Base-by-base conservation (phyloP, 2,329 filamentous ascomycete species). In the Lecanicillium sp. region DNA sequence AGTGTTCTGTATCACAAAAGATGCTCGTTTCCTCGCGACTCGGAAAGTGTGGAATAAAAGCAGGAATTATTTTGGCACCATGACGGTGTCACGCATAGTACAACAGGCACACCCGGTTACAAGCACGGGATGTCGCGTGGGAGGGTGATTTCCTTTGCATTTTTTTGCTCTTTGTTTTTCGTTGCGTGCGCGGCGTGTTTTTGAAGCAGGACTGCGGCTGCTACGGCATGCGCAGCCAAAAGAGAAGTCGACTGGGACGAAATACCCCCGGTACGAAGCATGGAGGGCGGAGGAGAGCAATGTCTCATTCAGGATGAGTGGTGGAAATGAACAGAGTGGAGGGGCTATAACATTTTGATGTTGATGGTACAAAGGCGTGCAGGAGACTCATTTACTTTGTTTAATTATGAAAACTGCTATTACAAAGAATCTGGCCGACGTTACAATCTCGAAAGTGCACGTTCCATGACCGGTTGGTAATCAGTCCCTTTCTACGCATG, bases 351-450 rank as follows among this genome's bases (percentile, higher is more conserved):
- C 20, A 17, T 30, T 15, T 20, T 36, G 29, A 37, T 17, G 36
- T 35, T 8, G 31, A 46, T 38, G 33, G 33, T 29, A 31, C 17
- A 32, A 19, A 29, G 36, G 34, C 14, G 35, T 17, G 29, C 33
- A 29, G 35, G 22, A 28, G 36, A 36, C 39, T 41, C 40, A 44
- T 41, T 37, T 46, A 46, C 38, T 46, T 40, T 46, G 44, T 46
- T 43, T 46, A 43, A 41, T 37, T 34, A 34, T 18, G 20, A 39
- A 25, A 25, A 25, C n/a, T n/a, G n/a, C n/a, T n/a, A n/a, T n/a
- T n/a, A n/a, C n/a, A n/a, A n/a, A n/a, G n/a, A n/a, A n/a, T n/a
- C n/a, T n/a, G n/a, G n/a, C n/a, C n/a, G n/a, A n/a, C n/a, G n/a
- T n/a, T n/a, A n/a, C n/a, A n/a, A n/a, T n/a, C n/a, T n/a, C n/a